Percentiles rank a stretch among this genome's conserved stretches.
Conservation (phyloP, 108 stramenopile species). For the Poteriospumella lacustris region DNA sequence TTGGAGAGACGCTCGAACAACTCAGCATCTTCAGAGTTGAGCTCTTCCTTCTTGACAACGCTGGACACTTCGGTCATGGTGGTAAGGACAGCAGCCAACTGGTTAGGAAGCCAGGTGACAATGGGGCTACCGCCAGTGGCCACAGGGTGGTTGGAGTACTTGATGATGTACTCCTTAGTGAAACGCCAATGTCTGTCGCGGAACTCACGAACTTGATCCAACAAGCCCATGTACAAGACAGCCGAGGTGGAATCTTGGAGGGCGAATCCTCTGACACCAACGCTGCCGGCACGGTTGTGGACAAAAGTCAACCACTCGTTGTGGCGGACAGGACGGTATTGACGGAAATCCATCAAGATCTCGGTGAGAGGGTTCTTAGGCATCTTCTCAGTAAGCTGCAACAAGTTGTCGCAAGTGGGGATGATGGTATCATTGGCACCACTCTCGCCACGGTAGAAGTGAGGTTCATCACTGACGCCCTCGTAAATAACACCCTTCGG, state of each 20-base stretch:
- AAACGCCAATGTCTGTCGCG: background rate
- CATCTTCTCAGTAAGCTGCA: background rate
- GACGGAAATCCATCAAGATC: background rate
- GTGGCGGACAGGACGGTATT: background rate
- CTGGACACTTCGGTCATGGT: background rate
- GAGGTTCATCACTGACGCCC: background rate
- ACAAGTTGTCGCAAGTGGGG: background rate
- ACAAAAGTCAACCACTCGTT: background rate
- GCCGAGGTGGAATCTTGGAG: background rate
- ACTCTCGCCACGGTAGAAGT: background rate
- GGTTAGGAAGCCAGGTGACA: background rate
- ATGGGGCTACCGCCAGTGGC: background rate
- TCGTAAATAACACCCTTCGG: background rate
- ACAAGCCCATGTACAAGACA: background rate
- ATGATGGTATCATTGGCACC: background rate
- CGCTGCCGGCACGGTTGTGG: background rate
- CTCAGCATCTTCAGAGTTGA: background rate
- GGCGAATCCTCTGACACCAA: background rate
- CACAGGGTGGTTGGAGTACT: background rate
- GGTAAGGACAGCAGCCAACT: background rate
- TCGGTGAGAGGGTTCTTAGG: background rate
- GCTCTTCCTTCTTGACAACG: background rate
- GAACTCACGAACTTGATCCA: background rate
- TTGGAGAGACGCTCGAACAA: background rate
- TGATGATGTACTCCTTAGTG: background rate